phyloP scores from a whole-genome alignment of 2,329 filamentous ascomycete genomes.

The Penicillium sp. region DNA sequence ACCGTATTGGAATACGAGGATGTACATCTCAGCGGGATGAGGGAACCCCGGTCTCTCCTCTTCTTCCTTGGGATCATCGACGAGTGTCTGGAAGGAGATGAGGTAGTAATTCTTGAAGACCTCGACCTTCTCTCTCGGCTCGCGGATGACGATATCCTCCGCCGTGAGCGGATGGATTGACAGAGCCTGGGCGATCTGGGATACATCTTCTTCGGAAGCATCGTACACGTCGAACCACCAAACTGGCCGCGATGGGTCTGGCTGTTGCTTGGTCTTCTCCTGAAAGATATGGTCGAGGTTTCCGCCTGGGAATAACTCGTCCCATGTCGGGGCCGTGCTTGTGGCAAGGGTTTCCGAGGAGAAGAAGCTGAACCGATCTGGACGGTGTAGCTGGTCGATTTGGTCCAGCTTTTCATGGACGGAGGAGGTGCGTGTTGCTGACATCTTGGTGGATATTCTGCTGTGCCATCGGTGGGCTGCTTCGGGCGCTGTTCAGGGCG shows the following conservation, averaged over 20 bases:
- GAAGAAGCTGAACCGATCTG: slow-evolving; percentile 90
- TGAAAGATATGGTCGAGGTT: slow-evolving; percentile 17
- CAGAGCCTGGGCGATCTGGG: slow-evolving; percentile 84
- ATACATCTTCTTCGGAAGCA: slow-evolving; percentile 83
- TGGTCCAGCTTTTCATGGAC: slow-evolving; percentile 3
- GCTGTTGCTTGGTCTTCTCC: slow-evolving; percentile 12
- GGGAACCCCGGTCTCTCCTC: slow-evolving; percentile 72
- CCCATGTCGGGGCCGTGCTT: slow-evolving; percentile 23
- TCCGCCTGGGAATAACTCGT: slow-evolving; percentile 19
- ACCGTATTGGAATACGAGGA: slow-evolving; percentile 91
- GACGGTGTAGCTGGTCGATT: slow-evolving; percentile 40
- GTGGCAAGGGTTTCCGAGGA: slow-evolving; percentile 77
- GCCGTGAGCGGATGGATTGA: slow-evolving; percentile 91
- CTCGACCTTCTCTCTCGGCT: slow-evolving; percentile 96
- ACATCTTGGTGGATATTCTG: not conserved
- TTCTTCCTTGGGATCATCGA: slow-evolving; percentile 73
- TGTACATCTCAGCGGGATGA: slow-evolving; percentile 91
- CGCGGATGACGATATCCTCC: slow-evolving; percentile 92
- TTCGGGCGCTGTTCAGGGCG: not conserved
- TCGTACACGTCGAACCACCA: slow-evolving; percentile 97
- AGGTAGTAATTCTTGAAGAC: slow-evolving; percentile 97
- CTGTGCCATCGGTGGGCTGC: not conserved
- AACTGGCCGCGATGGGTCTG: slow-evolving; percentile 50
- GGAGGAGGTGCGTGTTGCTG: not conserved
- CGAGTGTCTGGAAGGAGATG: slow-evolving; percentile 89